Evolutionary conservation across 352 stramenopile genomes (phyloP).

Genomic region (Globisporangium spiculum): DNA sequence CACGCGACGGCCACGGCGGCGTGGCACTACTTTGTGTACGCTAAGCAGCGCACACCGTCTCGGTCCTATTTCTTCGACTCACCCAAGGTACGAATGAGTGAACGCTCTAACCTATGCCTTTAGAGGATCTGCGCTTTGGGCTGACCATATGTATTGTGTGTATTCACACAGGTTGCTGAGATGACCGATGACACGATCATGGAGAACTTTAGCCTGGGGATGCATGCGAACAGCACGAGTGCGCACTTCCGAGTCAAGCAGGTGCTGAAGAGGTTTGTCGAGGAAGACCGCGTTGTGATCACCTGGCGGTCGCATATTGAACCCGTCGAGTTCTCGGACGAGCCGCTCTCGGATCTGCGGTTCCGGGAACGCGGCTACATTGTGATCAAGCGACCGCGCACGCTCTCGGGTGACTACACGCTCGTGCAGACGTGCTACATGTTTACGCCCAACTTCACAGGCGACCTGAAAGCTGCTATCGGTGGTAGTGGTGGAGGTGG

Average conservation of each 20-base stretch:
- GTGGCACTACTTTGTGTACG: slow-evolving; percentile 38
- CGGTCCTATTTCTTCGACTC: slow-evolving; percentile 25
- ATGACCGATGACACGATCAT: slow-evolving; percentile 50
- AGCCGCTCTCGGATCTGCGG: slow-evolving; percentile 40
- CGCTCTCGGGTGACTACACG: slow-evolving; percentile 22
- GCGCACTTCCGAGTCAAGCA: slow-evolving; percentile 63
- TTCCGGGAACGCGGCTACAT: slow-evolving; percentile 69
- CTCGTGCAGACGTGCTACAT: slow-evolving; percentile 48
- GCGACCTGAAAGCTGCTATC: not conserved
- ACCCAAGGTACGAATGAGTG: slow-evolving; percentile 5
- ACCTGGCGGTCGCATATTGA: slow-evolving; percentile 62
- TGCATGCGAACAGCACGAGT: slow-evolving; percentile 39
- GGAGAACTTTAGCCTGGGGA: slow-evolving; percentile 59
- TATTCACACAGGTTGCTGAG: slow-evolving; percentile 5
- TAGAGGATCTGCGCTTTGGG: too few species aligned
- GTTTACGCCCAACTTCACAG: slow-evolving; percentile 29
- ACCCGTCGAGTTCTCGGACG: slow-evolving; percentile 46
- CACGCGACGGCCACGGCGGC: slow-evolving; percentile 30
- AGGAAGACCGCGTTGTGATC: slow-evolving; percentile 58
- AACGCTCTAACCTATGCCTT: too few species aligned
- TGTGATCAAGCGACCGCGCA: slow-evolving; percentile 35
- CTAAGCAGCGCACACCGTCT: slow-evolving; percentile 35
- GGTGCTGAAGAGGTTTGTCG: slow-evolving; percentile 58
- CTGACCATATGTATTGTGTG: slow-evolving; percentile 1
- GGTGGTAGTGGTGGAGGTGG: not conserved